Percentiles rank a stretch among this genome's conserved stretches.
Conservation (phyloP, 331 rosid species). For the Pyracantha coccinea region DNA sequence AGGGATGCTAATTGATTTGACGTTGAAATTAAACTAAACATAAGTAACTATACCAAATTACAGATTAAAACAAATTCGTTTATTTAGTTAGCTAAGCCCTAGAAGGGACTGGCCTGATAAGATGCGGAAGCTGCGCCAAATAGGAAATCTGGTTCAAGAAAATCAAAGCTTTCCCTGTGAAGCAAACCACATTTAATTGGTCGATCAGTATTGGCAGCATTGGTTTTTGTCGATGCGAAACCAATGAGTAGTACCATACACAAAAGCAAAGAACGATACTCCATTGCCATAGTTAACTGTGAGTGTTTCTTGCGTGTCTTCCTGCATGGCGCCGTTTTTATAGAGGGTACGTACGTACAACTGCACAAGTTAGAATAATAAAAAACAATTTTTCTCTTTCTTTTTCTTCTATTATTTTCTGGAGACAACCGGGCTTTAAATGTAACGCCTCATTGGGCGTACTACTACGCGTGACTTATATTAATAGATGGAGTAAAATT, state of each 20-base stretch:
- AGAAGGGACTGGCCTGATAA: constrained; percentile 10
- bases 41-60: background rate
- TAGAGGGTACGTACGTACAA: background rate
- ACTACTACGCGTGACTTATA: background rate
- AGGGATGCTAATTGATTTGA: no score
- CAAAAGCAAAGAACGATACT: background rate
- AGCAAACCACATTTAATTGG: background rate
- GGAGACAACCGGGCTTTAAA: no score
- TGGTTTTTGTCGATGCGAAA: background rate
- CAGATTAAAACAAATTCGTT: background rate
- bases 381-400: background rate
- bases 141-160: background rate
- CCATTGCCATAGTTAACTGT: background rate
- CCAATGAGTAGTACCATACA: background rate
- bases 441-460: background rate
- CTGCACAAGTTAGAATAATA: background rate
- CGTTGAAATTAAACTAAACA: background rate
- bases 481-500: background rate
- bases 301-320: background rate
- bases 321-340: background rate
- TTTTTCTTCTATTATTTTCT: no score
- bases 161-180: background rate
- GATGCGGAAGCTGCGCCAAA: constrained; percentile 26
- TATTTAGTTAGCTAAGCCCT: no score
- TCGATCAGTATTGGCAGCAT: background rate